Evolutionary conservation across 164 flowering plant genomes (phyloP), one percentile per base, ranked within the genome.

Genomic region (Chimonanthus praecox): DNA sequence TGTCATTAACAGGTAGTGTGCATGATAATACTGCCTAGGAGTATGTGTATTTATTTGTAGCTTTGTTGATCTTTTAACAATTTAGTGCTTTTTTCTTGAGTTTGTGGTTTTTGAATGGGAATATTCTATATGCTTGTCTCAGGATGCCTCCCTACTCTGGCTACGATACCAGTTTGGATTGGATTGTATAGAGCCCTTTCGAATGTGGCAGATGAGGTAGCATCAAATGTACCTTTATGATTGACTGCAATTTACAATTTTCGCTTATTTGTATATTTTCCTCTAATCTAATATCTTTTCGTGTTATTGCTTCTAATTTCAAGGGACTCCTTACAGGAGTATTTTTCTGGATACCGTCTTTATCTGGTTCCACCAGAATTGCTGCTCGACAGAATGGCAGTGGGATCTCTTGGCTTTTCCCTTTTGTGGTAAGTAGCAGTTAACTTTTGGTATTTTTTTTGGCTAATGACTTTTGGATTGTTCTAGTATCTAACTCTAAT

Each of bases 311-410:
- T 68, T 68, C 33, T 70, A 5, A 54, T 71, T 83, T 78, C 10
- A 80, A 95, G 99, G 99, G 99, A 48, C 94, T 95, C 65, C 91
- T 95, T 64, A 85, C 96, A 13, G 99, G 90, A 84, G 98, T 97
- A 72, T 95, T 95, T 84, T 95, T 95, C 78, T 95, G 99, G 99
- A 95, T 95, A 79, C 99, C 99, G 50, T 92, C 99, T 58, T 83
- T 95, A n/a, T 85, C 97, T 78, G 99, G 97, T 81, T 98, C 99
- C 68, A 95, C 99, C 13, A 90, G 98, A 45, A 75, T 95, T 82
- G 97, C 94, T 76, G 86, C 94, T 72, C 85, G 87, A 72, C 97
- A 90, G 80, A 90, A 64, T 86, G 99, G 98, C 71, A 84, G 88
- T 83, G 96, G 94, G 68, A 89, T 87, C 81, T 90, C 97, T 73